Percentiles rank a stretch among this genome's conserved stretches.
phyloP scores from a whole-genome alignment of 306 rosid species.

The Trifolium fragiferum region DNA sequence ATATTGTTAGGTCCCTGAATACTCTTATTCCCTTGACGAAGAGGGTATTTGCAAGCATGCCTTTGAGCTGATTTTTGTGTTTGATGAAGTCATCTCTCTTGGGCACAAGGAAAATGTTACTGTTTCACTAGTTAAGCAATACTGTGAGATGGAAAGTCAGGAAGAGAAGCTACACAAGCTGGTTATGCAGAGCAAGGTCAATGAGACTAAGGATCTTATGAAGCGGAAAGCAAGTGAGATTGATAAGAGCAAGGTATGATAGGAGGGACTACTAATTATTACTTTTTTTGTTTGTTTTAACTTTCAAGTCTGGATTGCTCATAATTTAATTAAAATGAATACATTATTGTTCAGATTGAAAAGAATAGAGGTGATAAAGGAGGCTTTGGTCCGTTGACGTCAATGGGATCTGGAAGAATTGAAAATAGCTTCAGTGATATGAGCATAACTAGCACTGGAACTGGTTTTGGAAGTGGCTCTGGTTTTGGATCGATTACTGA shows the following conservation, averaged over 20 bases:
- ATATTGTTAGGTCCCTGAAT: conserved; percentile 81
- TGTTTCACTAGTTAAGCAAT: conserved; percentile 5
- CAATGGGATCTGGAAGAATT: conserved; percentile 90
- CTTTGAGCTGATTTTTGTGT: conserved; percentile 1
- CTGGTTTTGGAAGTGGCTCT: conserved; percentile 88
- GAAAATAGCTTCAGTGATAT: conserved; percentile 75
- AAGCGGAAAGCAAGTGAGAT: conserved; percentile 96
- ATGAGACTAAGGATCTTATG: conserved; percentile 96
- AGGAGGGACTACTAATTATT: conserved; percentile 15
- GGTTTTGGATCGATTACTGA: conserved; percentile 70
- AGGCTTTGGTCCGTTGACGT: conserved; percentile 75
- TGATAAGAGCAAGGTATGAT: conserved; percentile 95
- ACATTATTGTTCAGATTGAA: conserved; percentile 70
- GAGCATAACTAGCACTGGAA: conserved; percentile 62
- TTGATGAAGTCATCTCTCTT: conserved; percentile 4
- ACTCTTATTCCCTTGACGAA: conserved; percentile 50
- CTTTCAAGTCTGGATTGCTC: neutral
- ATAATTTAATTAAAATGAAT: conserved; percentile 20
- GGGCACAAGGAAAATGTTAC: conserved; percentile 1
- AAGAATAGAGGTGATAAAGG: conserved; percentile 88
- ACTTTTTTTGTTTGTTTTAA: neutral
- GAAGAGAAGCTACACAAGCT: conserved; percentile 97
- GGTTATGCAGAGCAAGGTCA: conserved; percentile 88
- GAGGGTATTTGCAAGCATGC: neutral
- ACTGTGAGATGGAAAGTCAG: conserved; percentile 94